Percentiles rank a stretch among this genome's conserved stretches.
These are phyloP conservation scores for Zymoseptoria brevis DNA, from an alignment of 2,329 filamentous ascomycete species.

Conservation along the genomic window DNA sequence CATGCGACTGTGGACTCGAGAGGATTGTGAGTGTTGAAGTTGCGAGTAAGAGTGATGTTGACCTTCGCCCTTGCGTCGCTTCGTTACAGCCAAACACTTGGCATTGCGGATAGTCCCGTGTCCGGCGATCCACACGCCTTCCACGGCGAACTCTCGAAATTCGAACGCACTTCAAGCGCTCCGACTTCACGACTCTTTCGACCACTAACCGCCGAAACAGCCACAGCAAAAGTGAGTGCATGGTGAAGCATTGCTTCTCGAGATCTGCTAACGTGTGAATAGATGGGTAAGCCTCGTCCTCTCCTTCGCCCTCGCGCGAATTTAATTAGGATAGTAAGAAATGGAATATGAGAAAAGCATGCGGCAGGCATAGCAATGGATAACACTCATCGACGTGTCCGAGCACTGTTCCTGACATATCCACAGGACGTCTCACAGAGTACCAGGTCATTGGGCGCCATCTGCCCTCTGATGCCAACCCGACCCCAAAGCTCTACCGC, in stretches of 20 bases:
- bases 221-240: conserved; percentile 24
- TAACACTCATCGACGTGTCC: neutral
- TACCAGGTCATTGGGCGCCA: conserved; percentile 99
- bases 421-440: conserved; percentile 64
- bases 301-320: conserved; percentile 13
- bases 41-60: neutral
- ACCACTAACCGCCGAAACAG: conserved; percentile 1
- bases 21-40: no score
- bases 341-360: conserved; percentile 10
- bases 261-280: conserved; percentile 25
- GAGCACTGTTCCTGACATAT: conserved; percentile 2
- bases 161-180: neutral
- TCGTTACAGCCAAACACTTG: neutral
- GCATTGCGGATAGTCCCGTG: neutral
- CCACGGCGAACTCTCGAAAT: neutral
- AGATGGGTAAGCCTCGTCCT: conserved; percentile 53
- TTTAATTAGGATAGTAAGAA: conserved; percentile 22
- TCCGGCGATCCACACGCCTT: neutral
- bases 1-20: neutral
- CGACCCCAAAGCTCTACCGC: conserved; percentile 96
- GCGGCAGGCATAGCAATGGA: neutral
- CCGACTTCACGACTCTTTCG: neutral
- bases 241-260: neutral
- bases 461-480: conserved; percentile 94
- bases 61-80: neutral